phyloP scores from a whole-genome alignment of 768 basidiomycete species.

The Strobilomyces dryophilus region DNA sequence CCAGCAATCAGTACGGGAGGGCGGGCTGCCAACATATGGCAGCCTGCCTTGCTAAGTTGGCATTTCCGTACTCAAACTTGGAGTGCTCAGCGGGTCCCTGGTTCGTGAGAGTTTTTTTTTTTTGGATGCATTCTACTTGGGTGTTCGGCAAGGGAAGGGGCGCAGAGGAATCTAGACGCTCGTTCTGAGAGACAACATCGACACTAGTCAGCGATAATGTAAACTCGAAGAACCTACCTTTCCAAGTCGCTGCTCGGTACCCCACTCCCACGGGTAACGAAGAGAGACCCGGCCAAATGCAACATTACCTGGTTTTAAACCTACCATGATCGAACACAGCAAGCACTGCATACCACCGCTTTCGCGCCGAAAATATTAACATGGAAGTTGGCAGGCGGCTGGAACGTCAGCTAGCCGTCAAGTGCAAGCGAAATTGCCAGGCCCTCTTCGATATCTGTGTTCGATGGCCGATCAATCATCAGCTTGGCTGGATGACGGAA shows the following conservation, averaged over 20 bases:
- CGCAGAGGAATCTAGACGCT: not conserved
- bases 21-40: not conserved
- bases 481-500: not conserved
- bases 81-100: not conserved
- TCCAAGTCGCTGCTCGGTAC: not conserved
- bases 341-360: constrained; percentile 15
- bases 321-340: constrained; percentile 6
- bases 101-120: constrained; percentile 10
- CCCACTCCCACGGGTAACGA: not conserved
- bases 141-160: not conserved
- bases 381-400: not conserved
- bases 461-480: not conserved
- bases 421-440: not conserved
- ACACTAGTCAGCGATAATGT: not conserved
- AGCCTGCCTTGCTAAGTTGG: not conserved
- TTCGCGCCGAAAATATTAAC: not conserved
- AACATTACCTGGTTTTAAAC: not conserved
- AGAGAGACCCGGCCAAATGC: not conserved
- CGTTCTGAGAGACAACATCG: not conserved
- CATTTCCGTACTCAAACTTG: not conserved
- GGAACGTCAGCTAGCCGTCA: constrained; percentile 1
- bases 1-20: not conserved
- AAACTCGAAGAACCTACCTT: not conserved
- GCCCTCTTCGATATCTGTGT: not conserved
- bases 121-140: not conserved